A percentile compares a stretch with the other conserved stretches of the same genome.
phyloP scores from a whole-genome alignment of 2,329 filamentous ascomycete species.

The Fusarium cyanostomum region DNA sequence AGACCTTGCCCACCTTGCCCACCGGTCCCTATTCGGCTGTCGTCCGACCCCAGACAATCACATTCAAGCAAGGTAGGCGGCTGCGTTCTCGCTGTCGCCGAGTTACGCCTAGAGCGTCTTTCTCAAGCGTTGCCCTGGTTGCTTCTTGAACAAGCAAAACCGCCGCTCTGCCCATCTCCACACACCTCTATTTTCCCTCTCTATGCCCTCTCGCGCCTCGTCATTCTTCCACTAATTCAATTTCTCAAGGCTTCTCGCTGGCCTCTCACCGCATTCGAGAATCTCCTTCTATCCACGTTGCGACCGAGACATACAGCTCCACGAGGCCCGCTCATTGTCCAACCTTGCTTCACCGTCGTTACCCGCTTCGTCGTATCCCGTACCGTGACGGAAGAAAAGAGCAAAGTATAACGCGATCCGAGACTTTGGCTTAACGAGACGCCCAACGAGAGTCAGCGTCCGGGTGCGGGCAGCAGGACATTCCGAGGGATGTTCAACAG shows the following conservation, averaged over 20 bases:
- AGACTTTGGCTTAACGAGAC: slow-evolving; percentile 33
- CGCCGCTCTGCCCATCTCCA: slow-evolving; percentile 34
- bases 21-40: slow-evolving; percentile 41
- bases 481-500: slow-evolving; percentile 52
- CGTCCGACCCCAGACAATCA: slow-evolving; percentile 41
- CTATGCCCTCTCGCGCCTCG: slow-evolving; percentile 21
- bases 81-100: slow-evolving; percentile 33
- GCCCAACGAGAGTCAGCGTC: slow-evolving; percentile 37
- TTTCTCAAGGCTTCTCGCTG: slow-evolving; percentile 12
- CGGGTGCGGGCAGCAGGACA: slow-evolving; percentile 46
- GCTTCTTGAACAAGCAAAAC: slow-evolving; percentile 40
- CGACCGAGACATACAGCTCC: slow-evolving; percentile 46
- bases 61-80: slow-evolving; percentile 39
- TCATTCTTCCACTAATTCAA: slow-evolving; percentile 24
- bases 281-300: slow-evolving; percentile 30
- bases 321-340: slow-evolving; percentile 35
- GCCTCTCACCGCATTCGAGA: slow-evolving; percentile 39
- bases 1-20: slow-evolving; percentile 34
- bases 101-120: slow-evolving; percentile 38
- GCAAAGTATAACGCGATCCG: slow-evolving; percentile 21
- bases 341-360: slow-evolving; percentile 37
- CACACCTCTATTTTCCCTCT: slow-evolving; percentile 25
- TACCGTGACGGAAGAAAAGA: slow-evolving; percentile 28
- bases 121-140: slow-evolving; percentile 23
- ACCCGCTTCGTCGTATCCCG: slow-evolving; percentile 32